These are phyloP conservation scores for Neostapfia colusana DNA, from an alignment of 176 grass and related monocot genomes.

Conservation along the genomic window DNA sequence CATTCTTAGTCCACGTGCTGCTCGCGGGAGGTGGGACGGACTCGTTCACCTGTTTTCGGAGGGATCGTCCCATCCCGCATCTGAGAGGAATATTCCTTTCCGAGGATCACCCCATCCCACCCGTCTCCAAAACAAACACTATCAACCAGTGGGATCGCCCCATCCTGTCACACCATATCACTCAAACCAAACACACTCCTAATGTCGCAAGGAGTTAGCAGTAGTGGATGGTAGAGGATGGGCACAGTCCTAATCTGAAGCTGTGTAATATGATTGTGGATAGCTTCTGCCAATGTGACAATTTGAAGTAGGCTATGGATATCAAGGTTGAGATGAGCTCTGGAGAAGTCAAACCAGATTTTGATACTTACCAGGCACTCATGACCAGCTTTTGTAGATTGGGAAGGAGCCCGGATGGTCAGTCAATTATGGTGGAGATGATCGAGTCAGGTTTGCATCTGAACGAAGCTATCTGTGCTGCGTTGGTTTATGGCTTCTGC, in stretches of 20 bases:
- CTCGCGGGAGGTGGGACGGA: no score
- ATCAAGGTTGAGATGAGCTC: conserved; percentile 65
- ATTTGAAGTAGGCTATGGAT: conserved; percentile 56
- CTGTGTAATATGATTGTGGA: conserved; percentile 67
- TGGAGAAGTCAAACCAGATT: conserved; percentile 52
- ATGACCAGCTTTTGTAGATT: conserved; percentile 65
- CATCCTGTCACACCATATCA: no score
- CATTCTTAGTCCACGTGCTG: no score
- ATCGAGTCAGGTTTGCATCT: conserved; percentile 41
- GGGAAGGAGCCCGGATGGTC: conserved; percentile 53
- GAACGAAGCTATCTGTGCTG: conserved; percentile 55
- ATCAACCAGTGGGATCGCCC: no score
- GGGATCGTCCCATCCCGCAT: no score
- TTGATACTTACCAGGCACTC: conserved; percentile 49
- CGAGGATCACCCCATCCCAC: no score
- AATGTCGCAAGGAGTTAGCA: conserved; percentile 67
- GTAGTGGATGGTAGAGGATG: conserved; percentile 71
- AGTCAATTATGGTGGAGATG: conserved; percentile 62
- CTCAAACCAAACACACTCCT: no score
- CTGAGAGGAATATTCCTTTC: no score
- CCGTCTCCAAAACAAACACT: no score
- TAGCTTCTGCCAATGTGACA: conserved; percentile 57
- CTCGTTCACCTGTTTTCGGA: no score
- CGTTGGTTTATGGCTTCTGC: conserved; percentile 69
- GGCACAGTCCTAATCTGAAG: conserved; percentile 49